Percentiles rank a stretch among this genome's conserved stretches.
These are phyloP conservation scores for Diaporthe sp. DNA, from an alignment of 2,329 filamentous ascomycete genomes.

Conservation along the genomic window DNA sequence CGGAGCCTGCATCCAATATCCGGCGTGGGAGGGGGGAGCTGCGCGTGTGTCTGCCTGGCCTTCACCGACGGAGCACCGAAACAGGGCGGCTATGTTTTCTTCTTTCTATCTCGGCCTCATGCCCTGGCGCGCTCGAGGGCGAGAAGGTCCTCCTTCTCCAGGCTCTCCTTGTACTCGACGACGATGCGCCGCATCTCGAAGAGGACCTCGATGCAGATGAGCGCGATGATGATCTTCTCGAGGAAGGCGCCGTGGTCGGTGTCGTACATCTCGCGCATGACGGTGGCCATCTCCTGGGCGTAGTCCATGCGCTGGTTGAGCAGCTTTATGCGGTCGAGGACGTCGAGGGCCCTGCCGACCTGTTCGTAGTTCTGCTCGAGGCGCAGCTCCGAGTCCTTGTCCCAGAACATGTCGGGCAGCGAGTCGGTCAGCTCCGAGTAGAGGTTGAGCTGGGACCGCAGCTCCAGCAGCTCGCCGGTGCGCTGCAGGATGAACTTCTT, in stretches of 20 bases:
- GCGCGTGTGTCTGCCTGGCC: neutral
- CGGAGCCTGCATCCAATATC: neutral
- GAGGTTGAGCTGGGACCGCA: conserved; percentile 93
- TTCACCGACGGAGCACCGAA: neutral
- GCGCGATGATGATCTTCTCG: conserved; percentile 95
- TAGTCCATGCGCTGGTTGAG: conserved; percentile 99
- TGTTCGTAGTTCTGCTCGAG: conserved; percentile 96
- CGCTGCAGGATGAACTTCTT: conserved; percentile 89
- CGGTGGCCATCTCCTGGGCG: conserved; percentile 92
- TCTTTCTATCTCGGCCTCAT: neutral
- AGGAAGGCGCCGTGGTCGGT: conserved; percentile 90
- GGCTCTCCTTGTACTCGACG: conserved; percentile 67
- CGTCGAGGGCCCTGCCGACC: conserved; percentile 90
- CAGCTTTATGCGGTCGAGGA: conserved; percentile 89
- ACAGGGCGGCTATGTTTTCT: neutral
- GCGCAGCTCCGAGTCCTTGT: conserved; percentile 87
- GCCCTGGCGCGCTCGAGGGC: conserved; percentile 20
- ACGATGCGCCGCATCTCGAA: conserved; percentile 86
- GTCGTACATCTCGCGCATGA: conserved; percentile 87
- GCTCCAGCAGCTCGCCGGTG: conserved; percentile 89
- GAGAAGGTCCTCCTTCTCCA: conserved; percentile 17
- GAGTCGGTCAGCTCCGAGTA: conserved; percentile 97
- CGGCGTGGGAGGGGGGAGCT: neutral
- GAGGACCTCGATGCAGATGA: conserved; percentile 92
- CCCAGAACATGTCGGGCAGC: conserved; percentile 97